Conservation (phyloP, 345 rosid species). For the Pistacia integerrima region DNA sequence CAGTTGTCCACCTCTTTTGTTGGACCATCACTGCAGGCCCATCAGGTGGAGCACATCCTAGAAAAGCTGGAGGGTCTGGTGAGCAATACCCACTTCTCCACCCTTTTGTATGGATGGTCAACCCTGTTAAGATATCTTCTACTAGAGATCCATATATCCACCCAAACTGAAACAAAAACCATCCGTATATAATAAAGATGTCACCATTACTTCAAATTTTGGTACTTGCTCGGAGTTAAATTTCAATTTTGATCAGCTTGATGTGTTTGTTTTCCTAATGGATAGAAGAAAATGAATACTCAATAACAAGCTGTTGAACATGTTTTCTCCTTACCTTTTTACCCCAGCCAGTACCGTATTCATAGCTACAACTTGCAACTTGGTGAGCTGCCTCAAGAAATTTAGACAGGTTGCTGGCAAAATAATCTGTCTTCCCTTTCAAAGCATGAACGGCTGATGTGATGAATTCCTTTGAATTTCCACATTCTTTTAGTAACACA, state of each 20-base stretch:
- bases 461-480: slow-evolving; percentile 47
- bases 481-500: slow-evolving; percentile 33
- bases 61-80: slow-evolving; percentile 55
- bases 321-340: slow-evolving; percentile 37
- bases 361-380: slow-evolving; percentile 53
- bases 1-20: slow-evolving; percentile 66
- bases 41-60: slow-evolving; percentile 51
- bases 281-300: neutral
- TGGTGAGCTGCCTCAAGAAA: slow-evolving; percentile 38
- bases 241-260: neutral
- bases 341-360: slow-evolving; percentile 57
- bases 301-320: neutral
- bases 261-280: neutral
- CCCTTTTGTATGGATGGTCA: slow-evolving; percentile 52
- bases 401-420: slow-evolving; percentile 4
- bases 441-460: slow-evolving; percentile 45
- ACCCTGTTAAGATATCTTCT: slow-evolving; percentile 60
- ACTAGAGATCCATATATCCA: slow-evolving; percentile 63
- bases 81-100: slow-evolving; percentile 39
- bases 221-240: too few relatives aligned
- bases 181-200: neutral
- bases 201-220: neutral
- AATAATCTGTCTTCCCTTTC: slow-evolving; percentile 31
- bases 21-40: slow-evolving; percentile 50
- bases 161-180: slow-evolving; percentile 41